Evolutionary conservation across 345 rosid genomes (phyloP), one percentile per base, ranked within the genome.

Genomic region (Eucalyptus tenuipes): DNA sequence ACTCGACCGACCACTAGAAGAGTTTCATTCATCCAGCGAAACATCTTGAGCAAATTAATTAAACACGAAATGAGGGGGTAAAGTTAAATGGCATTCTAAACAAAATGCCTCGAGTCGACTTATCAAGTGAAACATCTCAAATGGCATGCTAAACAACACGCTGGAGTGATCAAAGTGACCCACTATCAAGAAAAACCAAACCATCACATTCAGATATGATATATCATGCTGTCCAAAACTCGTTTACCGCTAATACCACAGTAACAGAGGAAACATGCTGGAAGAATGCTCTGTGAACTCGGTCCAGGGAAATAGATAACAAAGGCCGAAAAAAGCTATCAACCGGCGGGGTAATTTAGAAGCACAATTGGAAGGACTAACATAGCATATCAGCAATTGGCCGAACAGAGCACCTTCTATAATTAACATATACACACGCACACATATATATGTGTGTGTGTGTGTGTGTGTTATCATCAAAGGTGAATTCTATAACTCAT

Each of bases 391-490:
- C 47, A 40, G 82, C 47, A 40, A 20, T 68, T 12, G 8, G 82
- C 82, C 8, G 82, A 66, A 68, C 85, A 87, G 80, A 66, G 49
- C 80, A 66, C 49, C 57, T 44, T 87, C 44, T 53, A 87, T 86
- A 52, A 52, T 52, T 52, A 52, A 52, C 18, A 52, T 18, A 7
- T 42, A 42, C 44, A 42, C 6, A 42, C 5, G 1, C 7, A 44
- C 2, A 52, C 18, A 18, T 18, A 18, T 45, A 3, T 45, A 1
- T 45, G 3, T 50, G 0, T 50, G 10, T 52, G 57, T 52, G 10
- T 52, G 57, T 9, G 25, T 52, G 52, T 12, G 49, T 50, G 29
- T 47, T 42, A 40, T 50, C 48, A 44, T 55, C 49, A 44, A 45
- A 40, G 31, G 66, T 57, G 59, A 84, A 80, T 88, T 84, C 86